phyloP scores from a whole-genome alignment of 1,284 basidiomycete genomes.

The Naganishia cerealis region DNA sequence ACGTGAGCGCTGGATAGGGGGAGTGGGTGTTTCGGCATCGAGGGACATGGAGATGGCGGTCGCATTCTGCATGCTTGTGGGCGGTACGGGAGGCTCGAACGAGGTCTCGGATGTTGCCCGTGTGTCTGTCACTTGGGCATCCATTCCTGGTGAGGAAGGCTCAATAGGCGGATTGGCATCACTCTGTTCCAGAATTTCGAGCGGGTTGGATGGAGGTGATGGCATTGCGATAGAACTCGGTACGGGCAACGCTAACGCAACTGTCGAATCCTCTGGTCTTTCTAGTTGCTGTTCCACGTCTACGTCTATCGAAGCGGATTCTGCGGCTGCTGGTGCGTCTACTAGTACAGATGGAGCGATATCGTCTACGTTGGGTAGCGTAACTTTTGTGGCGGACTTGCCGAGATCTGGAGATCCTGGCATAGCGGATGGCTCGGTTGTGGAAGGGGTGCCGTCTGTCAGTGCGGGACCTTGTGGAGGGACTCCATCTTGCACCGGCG shows the following conservation, averaged over 20 bases:
- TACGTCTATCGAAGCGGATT: background rate
- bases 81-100: background rate
- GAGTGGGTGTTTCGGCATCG: background rate
- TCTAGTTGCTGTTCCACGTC: constrained; percentile 10
- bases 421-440: no score
- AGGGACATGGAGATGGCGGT: background rate
- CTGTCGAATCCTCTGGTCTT: constrained; percentile 2
- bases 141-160: no score
- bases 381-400: background rate
- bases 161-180: no score
- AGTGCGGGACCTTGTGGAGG: no score
- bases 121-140: constrained; percentile 48
- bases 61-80: background rate
- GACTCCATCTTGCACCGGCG: background rate
- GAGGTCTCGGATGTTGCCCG: no score
- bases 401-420: no score
- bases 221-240: background rate
- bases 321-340: background rate
- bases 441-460: no score
- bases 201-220: no score
- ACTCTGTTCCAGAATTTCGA: no score
- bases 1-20: constrained; percentile 3
- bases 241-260: constrained; percentile 21
- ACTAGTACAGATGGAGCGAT: background rate
- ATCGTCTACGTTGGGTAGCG: background rate